Conservation (phyloP, 805 yeast species). For the Lipomyces sp. region DNA sequence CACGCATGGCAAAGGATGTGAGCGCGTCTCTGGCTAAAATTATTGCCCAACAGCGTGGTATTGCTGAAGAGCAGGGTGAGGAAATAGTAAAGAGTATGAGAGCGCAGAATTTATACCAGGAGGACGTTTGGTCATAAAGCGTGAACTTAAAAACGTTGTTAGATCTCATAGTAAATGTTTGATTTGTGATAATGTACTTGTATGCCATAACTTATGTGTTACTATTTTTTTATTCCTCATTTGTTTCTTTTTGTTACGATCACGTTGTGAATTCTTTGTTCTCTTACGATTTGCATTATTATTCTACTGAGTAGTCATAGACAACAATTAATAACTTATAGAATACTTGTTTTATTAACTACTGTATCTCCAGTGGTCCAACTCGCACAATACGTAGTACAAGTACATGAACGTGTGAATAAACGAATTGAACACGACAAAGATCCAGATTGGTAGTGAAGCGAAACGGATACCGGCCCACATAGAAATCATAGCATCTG, state of each 20-base stretch:
- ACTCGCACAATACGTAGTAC: conserved; percentile 64
- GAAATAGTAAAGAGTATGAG: conserved; percentile 78
- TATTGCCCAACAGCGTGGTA: conserved; percentile 63
- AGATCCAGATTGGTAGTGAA: conserved; percentile 80
- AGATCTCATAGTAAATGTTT: no score
- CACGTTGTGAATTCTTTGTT: background rate
- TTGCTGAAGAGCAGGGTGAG: conserved; percentile 69
- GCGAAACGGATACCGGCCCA: conserved; percentile 75
- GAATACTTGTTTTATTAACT: background rate
- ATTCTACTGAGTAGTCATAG: background rate
- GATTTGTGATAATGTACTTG: background rate
- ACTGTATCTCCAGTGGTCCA: background rate
- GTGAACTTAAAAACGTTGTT: background rate
- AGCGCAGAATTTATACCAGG: conserved; percentile 88
- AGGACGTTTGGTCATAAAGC: conserved; percentile 84
- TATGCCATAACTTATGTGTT: background rate
- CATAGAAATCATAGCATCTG: conserved; percentile 82
- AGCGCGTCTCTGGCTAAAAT: conserved; percentile 68
- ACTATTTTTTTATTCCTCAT: background rate
- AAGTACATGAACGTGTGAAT: conserved; percentile 77
- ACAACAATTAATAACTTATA: background rate
- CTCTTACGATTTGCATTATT: background rate
- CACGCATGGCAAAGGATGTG: conserved; percentile 93
- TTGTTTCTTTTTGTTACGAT: background rate
- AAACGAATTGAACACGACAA: conserved; percentile 78